Base-by-base conservation (phyloP, 805 yeast genomes). In the Candida arabinofermentans region DNA sequence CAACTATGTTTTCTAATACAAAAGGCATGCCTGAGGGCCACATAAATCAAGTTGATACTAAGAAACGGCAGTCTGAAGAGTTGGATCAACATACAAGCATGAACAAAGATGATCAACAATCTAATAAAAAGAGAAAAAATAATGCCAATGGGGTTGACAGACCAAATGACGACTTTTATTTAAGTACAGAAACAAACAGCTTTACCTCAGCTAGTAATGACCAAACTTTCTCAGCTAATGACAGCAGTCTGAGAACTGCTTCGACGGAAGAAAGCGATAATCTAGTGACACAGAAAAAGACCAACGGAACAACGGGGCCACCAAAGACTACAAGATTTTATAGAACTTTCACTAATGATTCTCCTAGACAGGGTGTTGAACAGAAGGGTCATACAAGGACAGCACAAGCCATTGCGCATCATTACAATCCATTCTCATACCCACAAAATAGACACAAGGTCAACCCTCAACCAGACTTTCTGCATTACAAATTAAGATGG, bases 361-460 rank as follows among this genome's bases (percentile, higher is more conserved):
- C 44, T 3, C 43, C 40, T 7, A 42, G 47, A 26, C 46, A 35
- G 33, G 40, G 42, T 8, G 4, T 24, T 19, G 48, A 43, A 22
- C 24, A 35, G 3, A 37, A 29, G 16, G 23, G 36, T 14, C 40
- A 22, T 41, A 33, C 33, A 8, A 37, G 33, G 18, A 24, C 34
- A 12, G 42, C 43, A 8, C 32, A 40, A 2, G 29, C 38, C 12
- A 45, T 42, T 17, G 46, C 58, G 17, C 67, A 63, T 45, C 67
- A 65, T 37, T 70, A 70, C 48, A 69, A 70, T 49, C 78, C 80
- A 7, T 73, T 59, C 48, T 53, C 62, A 24, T 68, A 61, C 38
- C 75, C 78, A 3, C 79, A 74, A 45, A 70, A 55, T 49, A 61
- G 67, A 42, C 65, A 69, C 27, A 62, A 72, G 34, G 64, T 72